phyloP scores from a whole-genome alignment of 345 rosid genomes.

The Abelmoschus esculentus region DNA sequence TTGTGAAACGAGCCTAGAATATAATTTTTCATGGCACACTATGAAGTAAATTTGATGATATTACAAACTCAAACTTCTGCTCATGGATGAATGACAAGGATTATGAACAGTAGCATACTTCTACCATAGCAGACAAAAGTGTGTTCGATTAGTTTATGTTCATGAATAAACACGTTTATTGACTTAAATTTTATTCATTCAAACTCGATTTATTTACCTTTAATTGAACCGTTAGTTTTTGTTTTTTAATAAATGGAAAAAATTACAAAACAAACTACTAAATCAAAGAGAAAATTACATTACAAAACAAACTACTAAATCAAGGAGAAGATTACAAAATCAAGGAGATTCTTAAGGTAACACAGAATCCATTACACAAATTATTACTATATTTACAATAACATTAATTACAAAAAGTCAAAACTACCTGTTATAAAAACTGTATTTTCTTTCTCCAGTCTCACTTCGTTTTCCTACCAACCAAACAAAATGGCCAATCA shows the following conservation, averaged over 20 bases:
- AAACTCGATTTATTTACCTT: no score
- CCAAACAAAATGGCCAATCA: neutral
- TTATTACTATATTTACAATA: no score
- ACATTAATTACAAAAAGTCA: neutral
- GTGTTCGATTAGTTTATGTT: no score
- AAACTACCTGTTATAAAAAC: neutral
- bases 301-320: no score
- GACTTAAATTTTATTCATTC: no score
- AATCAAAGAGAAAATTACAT: neutral
- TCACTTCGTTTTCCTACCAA: neutral
- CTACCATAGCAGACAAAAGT: neutral
- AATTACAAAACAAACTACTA: no score
- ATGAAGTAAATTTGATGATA: constrained; percentile 29
- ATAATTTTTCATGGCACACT: neutral
- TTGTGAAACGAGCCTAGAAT: constrained; percentile 45
- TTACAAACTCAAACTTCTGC: neutral
- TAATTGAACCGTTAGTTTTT: no score
- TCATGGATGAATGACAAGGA: neutral
- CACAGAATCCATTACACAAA: neutral
- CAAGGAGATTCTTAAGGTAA: no score
- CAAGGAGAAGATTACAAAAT: no score
- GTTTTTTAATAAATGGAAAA: no score
- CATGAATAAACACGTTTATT: no score
- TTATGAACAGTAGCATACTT: neutral
- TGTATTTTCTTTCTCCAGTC: neutral